Base-by-base conservation (phyloP, 306 rosid species). In the Hippophae rhamnoides region DNA sequence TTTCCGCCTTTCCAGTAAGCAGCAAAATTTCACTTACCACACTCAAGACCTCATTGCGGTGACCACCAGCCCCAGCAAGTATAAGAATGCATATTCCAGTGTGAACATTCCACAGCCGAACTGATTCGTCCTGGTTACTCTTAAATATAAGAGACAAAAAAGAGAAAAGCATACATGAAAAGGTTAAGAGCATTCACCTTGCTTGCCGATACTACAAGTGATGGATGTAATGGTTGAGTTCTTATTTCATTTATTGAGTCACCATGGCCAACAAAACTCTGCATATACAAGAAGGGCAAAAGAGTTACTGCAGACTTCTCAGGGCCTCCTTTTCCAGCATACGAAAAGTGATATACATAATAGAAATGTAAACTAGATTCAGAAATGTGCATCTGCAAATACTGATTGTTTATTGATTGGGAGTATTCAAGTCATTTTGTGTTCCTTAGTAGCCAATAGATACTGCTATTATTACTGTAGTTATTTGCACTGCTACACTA, bases 241-340 rank as follows among this genome's bases (percentile, higher is more conserved):
- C 95, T 85, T 74, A 92, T 78, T 76, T 92, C 99, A 63, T 92
- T 92, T 78, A 92, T 77, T 42, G 97, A 84, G 63, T 86, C 95
- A 25, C 99, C 99, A 72, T 92, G 99, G 73, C 97, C 99, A 54
- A 92, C 83, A 72, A 92, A 88, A 75, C 94, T 86, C 99, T 92
- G 84, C 68, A 64, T 6, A 60, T 48, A 61, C 58, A 57, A 52
- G 41, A 43, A 47, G 27, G 56, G 65, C 44, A 56, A 67, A 58
- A 54, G 55, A 52, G 57, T 46, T 57, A 51, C 57, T 11, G 23
- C 26, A 45, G 46, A 52, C 12, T 26, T 26, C 6, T 54, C 27
- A 7, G 47, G 13, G 10, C 13, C 6, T 41, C 47, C 45, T 51
- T 51, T 51, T 23, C 12, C 6, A 23, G 26, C 57, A 14, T 18